Evolutionary conservation across 345 rosid species (phyloP).

Genomic region (Hirschfeldia incana): DNA sequence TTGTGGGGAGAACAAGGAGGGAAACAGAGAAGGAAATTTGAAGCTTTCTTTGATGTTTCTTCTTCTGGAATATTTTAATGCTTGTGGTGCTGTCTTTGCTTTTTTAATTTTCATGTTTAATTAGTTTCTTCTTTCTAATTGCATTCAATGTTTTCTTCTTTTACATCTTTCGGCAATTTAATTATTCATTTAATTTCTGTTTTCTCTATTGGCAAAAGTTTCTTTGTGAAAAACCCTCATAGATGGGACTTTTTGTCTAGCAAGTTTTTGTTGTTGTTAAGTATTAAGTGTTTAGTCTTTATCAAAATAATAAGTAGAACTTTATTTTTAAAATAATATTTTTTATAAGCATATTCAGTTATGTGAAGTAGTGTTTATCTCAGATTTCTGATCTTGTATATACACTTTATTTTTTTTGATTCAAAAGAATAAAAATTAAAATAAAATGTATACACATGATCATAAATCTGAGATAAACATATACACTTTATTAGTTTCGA

Average conservation of each 20-base stretch:
- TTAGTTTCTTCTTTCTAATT: neutral
- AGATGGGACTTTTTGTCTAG: neutral
- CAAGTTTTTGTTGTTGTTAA: neutral
- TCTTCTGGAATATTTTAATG: conserved; percentile 28
- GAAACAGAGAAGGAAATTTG: conserved; percentile 32
- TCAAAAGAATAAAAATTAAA: too few species aligned
- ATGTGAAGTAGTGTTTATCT: conserved; percentile 8
- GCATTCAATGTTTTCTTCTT: neutral
- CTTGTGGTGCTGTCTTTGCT: conserved; percentile 32
- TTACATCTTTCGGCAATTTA: conserved; percentile 14
- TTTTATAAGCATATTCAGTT: neutral
- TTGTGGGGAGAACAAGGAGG: conserved; percentile 26
- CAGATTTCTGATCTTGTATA: neutral
- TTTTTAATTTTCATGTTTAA: conserved; percentile 5
- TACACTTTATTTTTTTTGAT: neutral
- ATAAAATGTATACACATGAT: too few species aligned
- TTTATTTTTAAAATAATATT: neutral
- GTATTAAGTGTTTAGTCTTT: neutral
- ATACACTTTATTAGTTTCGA: neutral
- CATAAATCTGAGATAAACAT: too few species aligned
- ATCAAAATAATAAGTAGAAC: neutral
- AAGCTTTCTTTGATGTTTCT: conserved; percentile 43
- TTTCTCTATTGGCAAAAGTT: neutral
- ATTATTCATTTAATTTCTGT: neutral
- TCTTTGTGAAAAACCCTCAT: neutral